Conservation (phyloP, 2,329 filamentous ascomycete species). For the Chrysoporthe deuterocubensis region DNA sequence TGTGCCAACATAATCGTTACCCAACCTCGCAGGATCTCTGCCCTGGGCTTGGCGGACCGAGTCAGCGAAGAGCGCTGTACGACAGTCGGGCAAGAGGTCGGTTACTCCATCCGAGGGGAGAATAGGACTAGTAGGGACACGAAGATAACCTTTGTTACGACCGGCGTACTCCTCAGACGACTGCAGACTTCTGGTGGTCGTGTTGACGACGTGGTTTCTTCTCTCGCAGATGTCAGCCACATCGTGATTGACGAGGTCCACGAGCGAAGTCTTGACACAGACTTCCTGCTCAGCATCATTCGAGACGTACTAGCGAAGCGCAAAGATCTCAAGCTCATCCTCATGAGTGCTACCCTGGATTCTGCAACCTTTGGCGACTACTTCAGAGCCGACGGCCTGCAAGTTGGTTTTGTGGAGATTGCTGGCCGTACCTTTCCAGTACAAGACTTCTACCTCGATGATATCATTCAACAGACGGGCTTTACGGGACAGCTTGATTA, state of each 20-base stretch:
- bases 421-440: constrained; percentile 89
- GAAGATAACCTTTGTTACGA: constrained; percentile 94
- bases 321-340: constrained; percentile 82
- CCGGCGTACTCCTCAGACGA: constrained; percentile 85
- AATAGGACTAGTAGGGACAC: constrained; percentile 75
- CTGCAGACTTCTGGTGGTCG: constrained; percentile 88
- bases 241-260: constrained; percentile 97
- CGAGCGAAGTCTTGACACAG: constrained; percentile 91
- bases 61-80: constrained; percentile 91
- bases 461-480: constrained; percentile 79
- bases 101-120: constrained; percentile 90
- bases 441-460: constrained; percentile 86
- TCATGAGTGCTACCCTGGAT: constrained; percentile 97
- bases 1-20: constrained; percentile 92
- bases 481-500: constrained; percentile 61
- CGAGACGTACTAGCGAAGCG: constrained; percentile 77
- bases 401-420: constrained; percentile 84
- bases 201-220: constrained; percentile 77
- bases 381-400: constrained; percentile 69
- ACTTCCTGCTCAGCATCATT: constrained; percentile 87
- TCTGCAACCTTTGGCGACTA: constrained; percentile 84
- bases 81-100: constrained; percentile 82
- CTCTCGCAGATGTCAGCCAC: constrained; percentile 88
- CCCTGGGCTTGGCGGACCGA: constrained; percentile 88
- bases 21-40: constrained; percentile 92